Conservation (phyloP, 2,329 filamentous ascomycete genomes). For the Epichloe elymi region DNA sequence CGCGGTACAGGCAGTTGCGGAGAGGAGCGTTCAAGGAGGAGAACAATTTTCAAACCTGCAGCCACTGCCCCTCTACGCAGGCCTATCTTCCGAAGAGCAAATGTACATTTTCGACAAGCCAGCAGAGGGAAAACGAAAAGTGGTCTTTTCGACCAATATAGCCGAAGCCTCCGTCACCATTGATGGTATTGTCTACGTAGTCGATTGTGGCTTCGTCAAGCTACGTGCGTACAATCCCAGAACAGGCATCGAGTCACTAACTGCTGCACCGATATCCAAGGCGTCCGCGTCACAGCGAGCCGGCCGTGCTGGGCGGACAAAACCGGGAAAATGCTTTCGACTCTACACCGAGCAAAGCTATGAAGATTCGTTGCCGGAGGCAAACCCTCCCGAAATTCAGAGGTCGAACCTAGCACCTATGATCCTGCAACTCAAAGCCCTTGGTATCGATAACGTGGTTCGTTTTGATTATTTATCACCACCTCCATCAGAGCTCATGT, state of each 20-base stretch:
- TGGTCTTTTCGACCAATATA: conserved; percentile 90
- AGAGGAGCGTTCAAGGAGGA: conserved; percentile 50
- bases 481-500: conserved; percentile 73
- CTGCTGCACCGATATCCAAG: conserved; percentile 70
- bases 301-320: conserved; percentile 79
- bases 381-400: conserved; percentile 81
- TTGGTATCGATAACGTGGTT: conserved; percentile 89
- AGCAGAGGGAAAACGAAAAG: conserved; percentile 71
- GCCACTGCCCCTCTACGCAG: conserved; percentile 70
- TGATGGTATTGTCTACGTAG: conserved; percentile 77
- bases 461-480: conserved; percentile 81
- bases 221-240: conserved; percentile 71
- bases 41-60: conserved; percentile 16
- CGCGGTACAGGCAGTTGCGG: conserved; percentile 64
- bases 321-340: conserved; percentile 84
- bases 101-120: conserved; percentile 88
- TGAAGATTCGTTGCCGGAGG: conserved; percentile 44
- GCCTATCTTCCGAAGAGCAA: conserved; percentile 78
- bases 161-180: conserved; percentile 94
- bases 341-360: conserved; percentile 74
- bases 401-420: conserved; percentile 80
- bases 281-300: conserved; percentile 87
- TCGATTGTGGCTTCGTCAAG: conserved; percentile 88
- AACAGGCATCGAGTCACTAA: conserved; percentile 80
- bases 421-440: conserved; percentile 81